phyloP scores from a whole-genome alignment of 139 green algal species.

The Coelastrella sp. region DNA sequence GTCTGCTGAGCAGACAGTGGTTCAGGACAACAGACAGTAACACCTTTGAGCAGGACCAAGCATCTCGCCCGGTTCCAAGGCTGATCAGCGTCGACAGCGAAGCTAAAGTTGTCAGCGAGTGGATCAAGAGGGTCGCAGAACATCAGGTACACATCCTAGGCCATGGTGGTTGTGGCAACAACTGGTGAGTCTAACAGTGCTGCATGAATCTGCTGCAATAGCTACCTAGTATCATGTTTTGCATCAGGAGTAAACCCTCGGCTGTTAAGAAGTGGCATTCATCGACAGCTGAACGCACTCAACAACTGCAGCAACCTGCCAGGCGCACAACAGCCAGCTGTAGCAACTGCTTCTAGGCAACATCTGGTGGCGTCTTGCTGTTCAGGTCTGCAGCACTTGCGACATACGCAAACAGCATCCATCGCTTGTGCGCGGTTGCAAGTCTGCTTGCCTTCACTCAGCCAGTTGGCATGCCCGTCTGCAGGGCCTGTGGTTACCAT shows the following conservation, averaged over 20 bases:
- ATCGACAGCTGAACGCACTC: too few species aligned
- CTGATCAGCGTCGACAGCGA: slow-evolving; percentile 22
- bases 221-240: neutral
- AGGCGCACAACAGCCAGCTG: too few species aligned
- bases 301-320: too few species aligned
- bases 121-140: neutral
- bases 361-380: too few species aligned
- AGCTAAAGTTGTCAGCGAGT: neutral
- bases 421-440: neutral
- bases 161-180: slow-evolving; percentile 32
- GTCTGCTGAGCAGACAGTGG: slow-evolving; percentile 8
- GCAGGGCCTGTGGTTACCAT: slow-evolving; percentile 28
- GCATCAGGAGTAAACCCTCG: neutral
- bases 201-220: too few species aligned
- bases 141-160: slow-evolving; percentile 25
- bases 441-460: neutral
- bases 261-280: too few species aligned
- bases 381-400: too few species aligned
- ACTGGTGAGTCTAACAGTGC: neutral
- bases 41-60: neutral
- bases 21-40: neutral
- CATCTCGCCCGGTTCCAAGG: neutral
- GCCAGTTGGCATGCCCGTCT: neutral
- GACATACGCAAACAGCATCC: neutral
- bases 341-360: too few species aligned